Conservation (phyloP, 2,329 filamentous ascomycete species). For the Keithomyces neogunnii region DNA sequence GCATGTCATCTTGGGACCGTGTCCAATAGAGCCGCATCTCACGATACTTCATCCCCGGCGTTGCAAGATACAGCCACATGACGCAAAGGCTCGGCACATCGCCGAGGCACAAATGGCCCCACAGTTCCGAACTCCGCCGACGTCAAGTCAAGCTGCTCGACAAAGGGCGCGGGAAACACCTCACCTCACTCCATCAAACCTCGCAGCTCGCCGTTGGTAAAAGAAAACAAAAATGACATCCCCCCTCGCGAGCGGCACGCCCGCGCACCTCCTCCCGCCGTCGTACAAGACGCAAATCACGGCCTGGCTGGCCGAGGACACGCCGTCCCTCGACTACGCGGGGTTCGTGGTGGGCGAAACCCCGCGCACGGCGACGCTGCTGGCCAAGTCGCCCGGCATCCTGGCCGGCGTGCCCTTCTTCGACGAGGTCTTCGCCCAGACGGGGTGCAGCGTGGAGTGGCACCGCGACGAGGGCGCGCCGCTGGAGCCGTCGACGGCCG, state of each 20-base stretch:
- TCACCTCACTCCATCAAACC: too few species aligned
- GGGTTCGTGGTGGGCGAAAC: constrained; percentile 86
- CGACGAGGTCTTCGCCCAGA: constrained; percentile 82
- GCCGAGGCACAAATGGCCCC: too few species aligned
- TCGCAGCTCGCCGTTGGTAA: too few species aligned
- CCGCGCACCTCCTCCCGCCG: constrained; percentile 68
- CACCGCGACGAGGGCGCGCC: constrained; percentile 65
- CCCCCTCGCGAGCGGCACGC: constrained; percentile 23
- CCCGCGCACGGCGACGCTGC: constrained; percentile 55
- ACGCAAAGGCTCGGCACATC: too few species aligned
- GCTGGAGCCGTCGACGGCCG: constrained; percentile 43
- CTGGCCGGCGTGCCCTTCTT: constrained; percentile 93
- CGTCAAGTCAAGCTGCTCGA: too few species aligned
- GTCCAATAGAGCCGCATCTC: too few species aligned
- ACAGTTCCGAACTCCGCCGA: too few species aligned
- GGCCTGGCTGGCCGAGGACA: constrained; percentile 90
- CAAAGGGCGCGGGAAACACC: too few species aligned
- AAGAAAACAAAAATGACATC: background rate
- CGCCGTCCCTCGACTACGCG: constrained; percentile 92
- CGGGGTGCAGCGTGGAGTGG: constrained; percentile 90
- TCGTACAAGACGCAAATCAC: constrained; percentile 76
- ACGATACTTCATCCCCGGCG: too few species aligned
- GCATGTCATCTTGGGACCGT: too few species aligned
- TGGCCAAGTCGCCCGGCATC: constrained; percentile 65
- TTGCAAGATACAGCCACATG: too few species aligned